Conservation (phyloP, 495 filamentous ascomycete species). For the Echria macrotheca region DNA sequence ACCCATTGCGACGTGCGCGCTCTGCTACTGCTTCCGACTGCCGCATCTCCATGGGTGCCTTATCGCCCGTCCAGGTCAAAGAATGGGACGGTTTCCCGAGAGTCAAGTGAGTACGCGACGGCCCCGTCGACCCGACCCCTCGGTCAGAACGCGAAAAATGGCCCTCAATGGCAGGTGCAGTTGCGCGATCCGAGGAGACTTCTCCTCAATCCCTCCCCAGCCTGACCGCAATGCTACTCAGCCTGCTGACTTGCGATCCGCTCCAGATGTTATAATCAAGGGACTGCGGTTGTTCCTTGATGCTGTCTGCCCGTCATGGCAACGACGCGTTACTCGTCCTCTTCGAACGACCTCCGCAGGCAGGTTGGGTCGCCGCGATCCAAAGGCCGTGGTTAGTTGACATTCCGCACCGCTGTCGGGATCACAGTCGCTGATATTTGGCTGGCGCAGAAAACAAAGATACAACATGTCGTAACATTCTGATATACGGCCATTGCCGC, state of each 20-base stretch:
- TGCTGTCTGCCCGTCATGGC: conserved; percentile 32
- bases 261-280: conserved; percentile 29
- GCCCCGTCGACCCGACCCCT: background rate
- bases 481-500: conserved; percentile 90
- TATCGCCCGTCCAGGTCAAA: conserved; percentile 23
- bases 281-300: conserved; percentile 14
- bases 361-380: conserved; percentile 48
- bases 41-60: conserved; percentile 22
- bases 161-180: too few relatives aligned
- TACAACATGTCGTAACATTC: conserved; percentile 85
- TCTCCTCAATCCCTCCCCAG: too few relatives aligned
- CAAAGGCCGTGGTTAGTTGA: conserved; percentile 48
- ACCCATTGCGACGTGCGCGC: background rate
- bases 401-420: too few relatives aligned
- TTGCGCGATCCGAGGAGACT: too few relatives aligned
- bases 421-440: conserved; percentile 9
- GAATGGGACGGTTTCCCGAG: conserved; percentile 32
- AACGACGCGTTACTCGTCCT: conserved; percentile 34
- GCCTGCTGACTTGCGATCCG: conserved; percentile 3
- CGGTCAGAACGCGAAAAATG: background rate
- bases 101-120: conserved; percentile 34
- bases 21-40: background rate
- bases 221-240: too few relatives aligned
- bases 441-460: conserved; percentile 56
- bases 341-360: conserved; percentile 40